These are phyloP conservation scores for Ceratocystis cacaofunesta DNA, from an alignment of 2,329 filamentous ascomycete genomes.

Conservation along the genomic window DNA sequence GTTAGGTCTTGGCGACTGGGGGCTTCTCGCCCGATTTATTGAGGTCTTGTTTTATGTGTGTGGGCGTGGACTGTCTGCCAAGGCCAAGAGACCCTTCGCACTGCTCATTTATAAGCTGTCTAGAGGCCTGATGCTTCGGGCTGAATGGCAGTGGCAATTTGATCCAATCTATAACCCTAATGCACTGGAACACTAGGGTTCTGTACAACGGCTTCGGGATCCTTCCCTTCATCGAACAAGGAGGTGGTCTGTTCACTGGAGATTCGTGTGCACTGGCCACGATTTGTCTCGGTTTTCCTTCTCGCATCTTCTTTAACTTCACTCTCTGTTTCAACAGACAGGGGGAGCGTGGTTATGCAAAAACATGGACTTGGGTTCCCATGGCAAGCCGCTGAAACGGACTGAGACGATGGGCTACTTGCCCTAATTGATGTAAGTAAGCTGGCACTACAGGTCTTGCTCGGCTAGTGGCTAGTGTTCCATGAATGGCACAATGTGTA, in stretches of 20 bases:
- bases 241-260: too few relatives aligned
- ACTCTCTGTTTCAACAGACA: neutral
- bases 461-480: neutral
- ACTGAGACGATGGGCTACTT: neutral
- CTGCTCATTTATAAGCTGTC: neutral
- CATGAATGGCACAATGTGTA: neutral
- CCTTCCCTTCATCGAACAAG: neutral
- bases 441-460: neutral
- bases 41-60: neutral
- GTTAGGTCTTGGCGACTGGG: neutral
- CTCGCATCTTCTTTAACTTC: neutral
- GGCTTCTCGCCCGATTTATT: neutral
- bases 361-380: too few relatives aligned
- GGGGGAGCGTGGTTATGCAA: neutral
- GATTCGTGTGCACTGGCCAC: neutral
- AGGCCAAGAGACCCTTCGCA: neutral
- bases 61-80: neutral
- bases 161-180: neutral
- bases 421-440: neutral
- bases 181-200: neutral
- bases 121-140: neutral
- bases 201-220: neutral
- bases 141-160: neutral
- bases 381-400: neutral
- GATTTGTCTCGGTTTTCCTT: neutral